Evolutionary conservation across 345 rosid species (phyloP), one percentile per base, ranked within the genome.

Genomic region (Eucalyptus victrix): DNA sequence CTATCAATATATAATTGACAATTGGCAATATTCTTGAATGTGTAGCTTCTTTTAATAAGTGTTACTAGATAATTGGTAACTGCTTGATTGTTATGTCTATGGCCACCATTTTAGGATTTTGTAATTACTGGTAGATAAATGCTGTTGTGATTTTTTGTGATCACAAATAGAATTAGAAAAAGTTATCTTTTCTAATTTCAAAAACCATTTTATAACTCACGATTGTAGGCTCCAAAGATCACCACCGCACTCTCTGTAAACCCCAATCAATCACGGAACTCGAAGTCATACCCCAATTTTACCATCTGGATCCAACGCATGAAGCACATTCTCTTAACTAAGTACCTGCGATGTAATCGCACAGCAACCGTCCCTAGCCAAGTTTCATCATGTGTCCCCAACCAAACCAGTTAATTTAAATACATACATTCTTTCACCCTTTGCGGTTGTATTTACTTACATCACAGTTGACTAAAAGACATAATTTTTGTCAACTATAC

Each of bases 211-310:
- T 16, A 4, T 67, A 32, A 32, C 11, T 17, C 5, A 4, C 3
- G 37, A 16, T 67, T 8, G 1, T 9, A 9, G 7, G 23, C 10
- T 67, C 17, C 3, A 69, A 69, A 69, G 19, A 69, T 19, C 21
- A 9, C 5, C 80, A 67, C 1, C 0, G 2, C 8, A 32, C 12
- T 69, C 3, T 32, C 1, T 32, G 1, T 9, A 17, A 69, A 3
- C 24, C 44, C 4, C 13, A 18, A 32, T 69, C 26, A 34, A 21
- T 4, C 2, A 19, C 26, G 0, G 1, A 53, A 53, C 10, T 21
- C 24, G 2, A 56, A 24, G 13, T 56, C 30, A 9, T 4, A 56
- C 6, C 1, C 2, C 28, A 56, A 56, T 5, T 24, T 56, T 24
- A 3, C 7, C 3, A 5, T 13, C 1, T 1, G 17, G n/a, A 28